These are phyloP conservation scores for Coemansia reversa DNA, from an alignment of 192 early-diverging fungal genomes.

Conservation along the genomic window DNA sequence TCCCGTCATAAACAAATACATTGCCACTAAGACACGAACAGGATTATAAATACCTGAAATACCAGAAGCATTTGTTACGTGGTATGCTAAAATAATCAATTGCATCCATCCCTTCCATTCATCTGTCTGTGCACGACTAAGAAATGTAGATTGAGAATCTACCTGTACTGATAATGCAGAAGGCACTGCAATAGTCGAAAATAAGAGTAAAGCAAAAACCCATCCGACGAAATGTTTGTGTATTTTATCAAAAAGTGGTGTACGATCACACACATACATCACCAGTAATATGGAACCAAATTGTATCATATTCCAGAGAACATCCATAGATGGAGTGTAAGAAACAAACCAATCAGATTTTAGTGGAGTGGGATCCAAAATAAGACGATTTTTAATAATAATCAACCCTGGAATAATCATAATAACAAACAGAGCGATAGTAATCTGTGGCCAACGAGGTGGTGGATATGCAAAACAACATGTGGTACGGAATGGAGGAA, in stretches of 20 bases:
- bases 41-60: conserved; percentile 67
- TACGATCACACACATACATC: conserved; percentile 70
- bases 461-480: conserved; percentile 62
- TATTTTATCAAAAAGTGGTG: conserved; percentile 65
- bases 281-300: conserved; percentile 58
- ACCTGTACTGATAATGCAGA: conserved; percentile 42
- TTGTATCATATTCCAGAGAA: conserved; percentile 53
- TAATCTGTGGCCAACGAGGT: conserved; percentile 47
- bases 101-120: conserved; percentile 94
- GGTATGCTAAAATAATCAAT: conserved; percentile 67
- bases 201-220: conserved; percentile 54
- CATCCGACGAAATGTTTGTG: conserved; percentile 58
- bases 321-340: conserved; percentile 32
- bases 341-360: conserved; percentile 15
- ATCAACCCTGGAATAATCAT: conserved; percentile 24
- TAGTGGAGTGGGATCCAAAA: neutral
- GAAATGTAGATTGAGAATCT: conserved; percentile 49
- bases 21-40: conserved; percentile 71
- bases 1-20: conserved; percentile 81
- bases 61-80: conserved; percentile 66
- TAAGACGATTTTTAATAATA: neutral
- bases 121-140: conserved; percentile 77
- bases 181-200: conserved; percentile 48
- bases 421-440: conserved; percentile 28
- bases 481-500: conserved; percentile 58